Percentiles rank a stretch among this genome's conserved stretches.
phyloP scores from a whole-genome alignment of 176 grass and related monocot genomes.

The Rhynchospora tenuis region DNA sequence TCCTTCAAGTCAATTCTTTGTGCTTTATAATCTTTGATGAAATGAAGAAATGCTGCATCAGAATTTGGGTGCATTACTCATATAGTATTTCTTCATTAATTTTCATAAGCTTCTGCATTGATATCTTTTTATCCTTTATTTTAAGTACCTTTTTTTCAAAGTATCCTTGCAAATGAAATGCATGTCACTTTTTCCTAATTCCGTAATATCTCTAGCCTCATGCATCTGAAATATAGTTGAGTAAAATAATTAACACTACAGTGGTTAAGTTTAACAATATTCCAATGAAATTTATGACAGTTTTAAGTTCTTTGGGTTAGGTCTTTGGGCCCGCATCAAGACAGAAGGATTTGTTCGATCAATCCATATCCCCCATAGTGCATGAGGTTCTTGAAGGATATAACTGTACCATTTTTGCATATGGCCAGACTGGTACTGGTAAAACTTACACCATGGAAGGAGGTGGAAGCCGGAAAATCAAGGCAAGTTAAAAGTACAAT shows the following conservation, averaged over 20 bases:
- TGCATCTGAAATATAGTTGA: neutral
- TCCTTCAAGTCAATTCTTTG: neutral
- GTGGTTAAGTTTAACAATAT: neutral
- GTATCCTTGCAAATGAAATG: neutral
- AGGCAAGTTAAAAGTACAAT: slow-evolving; percentile 27
- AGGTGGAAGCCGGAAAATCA: slow-evolving; percentile 86
- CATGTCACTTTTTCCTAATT: neutral
- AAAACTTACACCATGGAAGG: slow-evolving; percentile 99
- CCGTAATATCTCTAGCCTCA: neutral
- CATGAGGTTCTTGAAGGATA: slow-evolving; percentile 99
- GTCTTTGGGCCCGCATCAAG: slow-evolving; percentile 85
- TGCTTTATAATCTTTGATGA: neutral
- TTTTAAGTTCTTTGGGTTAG: slow-evolving; percentile 37
- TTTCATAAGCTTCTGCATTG: neutral
- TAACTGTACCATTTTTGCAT: slow-evolving; percentile 99
- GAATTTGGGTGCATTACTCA: neutral
- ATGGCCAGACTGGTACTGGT: slow-evolving; percentile 93
- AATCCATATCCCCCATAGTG: slow-evolving; percentile 90
- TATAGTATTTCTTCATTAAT: neutral
- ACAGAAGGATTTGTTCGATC: slow-evolving; percentile 95
- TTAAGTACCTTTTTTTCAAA: neutral
- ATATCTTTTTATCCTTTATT: neutral
- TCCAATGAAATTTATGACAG: neutral
- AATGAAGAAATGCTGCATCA: neutral
- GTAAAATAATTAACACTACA: neutral